phyloP scores from a whole-genome alignment of 352 stramenopile species.

The Pythium guiyangense region DNA sequence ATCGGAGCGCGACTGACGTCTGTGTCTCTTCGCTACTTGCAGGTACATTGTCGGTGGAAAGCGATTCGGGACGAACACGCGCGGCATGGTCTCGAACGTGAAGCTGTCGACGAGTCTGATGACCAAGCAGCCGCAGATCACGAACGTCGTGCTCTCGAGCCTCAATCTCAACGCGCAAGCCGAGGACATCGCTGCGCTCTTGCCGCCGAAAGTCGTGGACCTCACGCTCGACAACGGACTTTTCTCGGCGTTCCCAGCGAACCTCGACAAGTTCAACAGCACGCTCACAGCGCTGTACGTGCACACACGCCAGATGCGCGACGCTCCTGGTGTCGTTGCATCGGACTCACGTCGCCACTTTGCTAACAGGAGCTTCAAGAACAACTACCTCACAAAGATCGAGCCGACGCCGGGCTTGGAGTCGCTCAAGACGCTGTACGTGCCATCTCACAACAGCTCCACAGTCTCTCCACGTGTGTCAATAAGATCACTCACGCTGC shows the following conservation, averaged over 20 bases:
- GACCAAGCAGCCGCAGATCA: too few species aligned
- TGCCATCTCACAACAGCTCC: not conserved
- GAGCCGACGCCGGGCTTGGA: constrained; percentile 42
- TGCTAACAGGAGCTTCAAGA: constrained; percentile 12
- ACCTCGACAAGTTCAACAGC: constrained; percentile 36
- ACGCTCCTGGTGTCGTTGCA: too few species aligned
- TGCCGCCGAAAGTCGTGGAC: not conserved
- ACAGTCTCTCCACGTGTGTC: not conserved
- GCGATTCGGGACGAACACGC: constrained; percentile 31
- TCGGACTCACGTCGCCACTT: too few species aligned
- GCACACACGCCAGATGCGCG: too few species aligned
- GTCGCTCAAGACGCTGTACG: constrained; percentile 45
- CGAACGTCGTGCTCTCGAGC: constrained; percentile 22
- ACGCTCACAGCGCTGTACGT: too few species aligned
- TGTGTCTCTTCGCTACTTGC: too few species aligned
- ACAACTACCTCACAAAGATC: constrained; percentile 52
- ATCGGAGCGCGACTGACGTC: not conserved
- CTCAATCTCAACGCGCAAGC: too few species aligned
- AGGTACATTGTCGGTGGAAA: too few species aligned
- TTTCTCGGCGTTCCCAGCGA: constrained; percentile 38
- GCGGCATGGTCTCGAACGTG: constrained; percentile 28
- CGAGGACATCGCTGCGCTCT: too few species aligned
- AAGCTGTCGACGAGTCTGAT: too few species aligned
- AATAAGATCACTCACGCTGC: not conserved
- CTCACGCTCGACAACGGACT: too few species aligned